Percentiles rank a stretch among this genome's conserved stretches.
phyloP scores from a whole-genome alignment of 2,329 filamentous ascomycete genomes.

The Pleochaeta shiraiana region DNA sequence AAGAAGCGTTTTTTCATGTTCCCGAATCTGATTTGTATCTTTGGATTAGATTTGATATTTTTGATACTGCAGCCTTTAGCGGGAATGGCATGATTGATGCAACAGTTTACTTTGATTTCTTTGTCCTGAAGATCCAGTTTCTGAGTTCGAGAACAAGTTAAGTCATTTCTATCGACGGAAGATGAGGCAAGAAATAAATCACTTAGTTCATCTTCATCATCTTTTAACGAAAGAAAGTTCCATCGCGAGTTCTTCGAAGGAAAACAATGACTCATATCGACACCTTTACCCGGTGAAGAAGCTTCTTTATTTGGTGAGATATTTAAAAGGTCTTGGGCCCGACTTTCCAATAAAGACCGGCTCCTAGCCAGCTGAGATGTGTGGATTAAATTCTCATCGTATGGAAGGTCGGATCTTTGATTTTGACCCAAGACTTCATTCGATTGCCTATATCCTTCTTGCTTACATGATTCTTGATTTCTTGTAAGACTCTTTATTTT shows the following conservation, averaged over 20 bases:
- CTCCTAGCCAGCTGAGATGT: neutral
- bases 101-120: neutral
- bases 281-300: neutral
- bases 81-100: neutral
- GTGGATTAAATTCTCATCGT: neutral
- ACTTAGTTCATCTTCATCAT: constrained; percentile 4
- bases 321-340: neutral
- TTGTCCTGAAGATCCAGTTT: neutral
- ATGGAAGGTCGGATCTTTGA: too few species aligned
- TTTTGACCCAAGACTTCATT: too few species aligned
- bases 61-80: neutral
- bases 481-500: neutral
- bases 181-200: neutral
- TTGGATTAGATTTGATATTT: neutral
- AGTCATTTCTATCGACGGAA: neutral
- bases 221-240: neutral
- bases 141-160: neutral
- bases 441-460: too few species aligned
- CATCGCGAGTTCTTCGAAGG: neutral
- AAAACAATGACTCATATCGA: neutral
- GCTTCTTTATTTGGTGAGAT: neutral
- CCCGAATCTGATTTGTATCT: neutral
- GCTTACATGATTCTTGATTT: too few species aligned
- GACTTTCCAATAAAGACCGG: neutral
- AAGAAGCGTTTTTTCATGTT: neutral